A percentile compares a stretch with the other conserved stretches of the same genome.
Evolutionary conservation across 306 rosid species (phyloP).

Genomic region (Gynostemma pentaphyllum): DNA sequence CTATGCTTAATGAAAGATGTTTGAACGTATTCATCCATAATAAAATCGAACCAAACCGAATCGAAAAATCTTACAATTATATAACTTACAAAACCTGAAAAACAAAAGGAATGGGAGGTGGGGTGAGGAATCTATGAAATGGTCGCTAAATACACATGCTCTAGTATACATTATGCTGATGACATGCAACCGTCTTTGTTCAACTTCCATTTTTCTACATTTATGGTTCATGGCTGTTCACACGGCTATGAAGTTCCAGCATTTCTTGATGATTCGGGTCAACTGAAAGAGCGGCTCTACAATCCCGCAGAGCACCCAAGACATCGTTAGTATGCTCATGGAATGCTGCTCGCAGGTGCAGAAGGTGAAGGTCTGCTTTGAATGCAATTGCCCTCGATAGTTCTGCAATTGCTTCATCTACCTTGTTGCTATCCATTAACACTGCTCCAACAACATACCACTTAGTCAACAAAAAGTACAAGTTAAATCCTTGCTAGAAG

Average conservation of each 20-base stretch:
- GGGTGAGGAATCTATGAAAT: slow-evolving; percentile 8
- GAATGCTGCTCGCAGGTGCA: slow-evolving; percentile 84
- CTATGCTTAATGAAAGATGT: too few species aligned
- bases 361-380: slow-evolving; percentile 86
- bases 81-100: slow-evolving; percentile 11
- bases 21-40: too few species aligned
- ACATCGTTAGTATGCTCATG: slow-evolving; percentile 82
- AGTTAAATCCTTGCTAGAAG: not conserved
- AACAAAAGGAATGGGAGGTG: not conserved
- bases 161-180: slow-evolving; percentile 9
- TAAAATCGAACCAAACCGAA: too few species aligned
- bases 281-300: slow-evolving; percentile 90
- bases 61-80: slow-evolving; percentile 7
- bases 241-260: slow-evolving; percentile 86
- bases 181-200: slow-evolving; percentile 3
- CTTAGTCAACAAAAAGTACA: not conserved
- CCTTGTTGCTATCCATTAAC: slow-evolving; percentile 77
- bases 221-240: slow-evolving; percentile 80
- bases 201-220: not conserved
- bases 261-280: slow-evolving; percentile 91
- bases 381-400: slow-evolving; percentile 77
- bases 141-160: slow-evolving; percentile 13
- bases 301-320: slow-evolving; percentile 64
- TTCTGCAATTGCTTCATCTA: slow-evolving; percentile 72
- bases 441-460: slow-evolving; percentile 26